These are phyloP conservation scores for Penicillium crustosum DNA, from an alignment of 2,329 filamentous ascomycete genomes.

Conservation along the genomic window DNA sequence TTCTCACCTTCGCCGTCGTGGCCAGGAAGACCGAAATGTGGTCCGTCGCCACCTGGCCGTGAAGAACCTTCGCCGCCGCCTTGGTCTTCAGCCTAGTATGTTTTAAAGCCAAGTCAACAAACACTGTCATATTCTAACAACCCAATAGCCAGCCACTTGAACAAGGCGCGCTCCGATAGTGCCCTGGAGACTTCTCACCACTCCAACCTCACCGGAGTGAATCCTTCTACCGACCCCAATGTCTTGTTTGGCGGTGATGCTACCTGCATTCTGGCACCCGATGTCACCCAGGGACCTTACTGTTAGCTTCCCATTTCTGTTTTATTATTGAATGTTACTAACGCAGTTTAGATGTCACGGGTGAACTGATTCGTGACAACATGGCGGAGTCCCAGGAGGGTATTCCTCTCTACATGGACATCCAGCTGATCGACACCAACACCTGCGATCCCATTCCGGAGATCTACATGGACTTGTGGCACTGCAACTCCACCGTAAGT, in stretches of 20 bases:
- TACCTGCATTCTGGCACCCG: slow-evolving; percentile 53
- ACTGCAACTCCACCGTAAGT: slow-evolving; percentile 42
- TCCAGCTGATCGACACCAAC: slow-evolving; percentile 43
- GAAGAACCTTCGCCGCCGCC: slow-evolving; percentile 45
- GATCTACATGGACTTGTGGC: slow-evolving; percentile 42
- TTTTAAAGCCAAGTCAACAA: no score
- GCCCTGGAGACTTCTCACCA: slow-evolving; percentile 42
- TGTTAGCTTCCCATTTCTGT: slow-evolving; percentile 30
- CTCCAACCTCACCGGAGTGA: slow-evolving; percentile 33
- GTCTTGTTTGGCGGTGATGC: slow-evolving; percentile 35
- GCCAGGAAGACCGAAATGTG: slow-evolving; percentile 47
- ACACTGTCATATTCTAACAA: background rate
- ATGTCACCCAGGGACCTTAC: slow-evolving; percentile 57
- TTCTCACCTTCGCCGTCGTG: slow-evolving; percentile 49
- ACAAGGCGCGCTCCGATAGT: slow-evolving; percentile 37
- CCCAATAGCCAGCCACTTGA: slow-evolving; percentile 15
- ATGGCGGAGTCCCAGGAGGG: slow-evolving; percentile 38
- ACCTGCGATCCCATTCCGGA: slow-evolving; percentile 44
- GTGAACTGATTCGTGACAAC: slow-evolving; percentile 42
- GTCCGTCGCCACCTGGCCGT: slow-evolving; percentile 47
- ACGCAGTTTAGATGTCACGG: slow-evolving; percentile 31
- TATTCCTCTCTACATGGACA: slow-evolving; percentile 44
- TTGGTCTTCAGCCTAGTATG: slow-evolving; percentile 34
- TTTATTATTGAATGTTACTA: no score
- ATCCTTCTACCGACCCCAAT: slow-evolving; percentile 23